Base-by-base conservation (phyloP, 345 rosid species). In the Cardamine resedifolia region DNA sequence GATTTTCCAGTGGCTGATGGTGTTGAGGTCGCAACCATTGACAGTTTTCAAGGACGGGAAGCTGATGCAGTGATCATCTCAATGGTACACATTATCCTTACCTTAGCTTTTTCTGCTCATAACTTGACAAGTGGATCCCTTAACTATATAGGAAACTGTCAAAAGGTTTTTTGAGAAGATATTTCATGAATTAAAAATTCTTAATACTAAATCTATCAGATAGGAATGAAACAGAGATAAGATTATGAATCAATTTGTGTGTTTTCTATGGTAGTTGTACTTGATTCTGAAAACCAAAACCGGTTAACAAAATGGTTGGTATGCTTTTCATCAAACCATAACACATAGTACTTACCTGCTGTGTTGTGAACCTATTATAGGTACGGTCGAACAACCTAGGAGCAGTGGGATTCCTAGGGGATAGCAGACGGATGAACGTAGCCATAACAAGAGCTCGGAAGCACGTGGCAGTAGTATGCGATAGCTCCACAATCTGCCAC, bases 41-140 rank as follows among this genome's bases (percentile, higher is more conserved):
- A 94, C 72, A 94, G 97, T 82, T 94, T 91, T 79, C 97, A 94
- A 82, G 98, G 98, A 0, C 87, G 98, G 10, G 97, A 89, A 52
- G 97, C 97, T 76, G 98, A 94, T 85, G 97, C 96, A 48, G 96
- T 89, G 26, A 88, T 94, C 52, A 91, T 94, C 78, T 94, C 97
- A 76, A 94, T 94, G 98, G 98, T 94, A 89, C 60, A 43, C 21
- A 50, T 43, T 28, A 11, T 58, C 2, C 12, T 44, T 27, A 27
- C 28, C 5, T 50, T 51, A 5, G 10, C 45, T 31, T 66, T 41
- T 41, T 74, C 47, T 30, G 70, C 62, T 28, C 5, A 50, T 71
- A 71, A 47, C 6, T 31, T 34, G 23, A 9, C 16, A 15, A 18
- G 15, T 0, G 0, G 52, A 67, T 67, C 10, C 41, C 9, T 11